phyloP scores from a whole-genome alignment of 2,329 filamentous ascomycete genomes.

The Dactylonectria macrodidyma region DNA sequence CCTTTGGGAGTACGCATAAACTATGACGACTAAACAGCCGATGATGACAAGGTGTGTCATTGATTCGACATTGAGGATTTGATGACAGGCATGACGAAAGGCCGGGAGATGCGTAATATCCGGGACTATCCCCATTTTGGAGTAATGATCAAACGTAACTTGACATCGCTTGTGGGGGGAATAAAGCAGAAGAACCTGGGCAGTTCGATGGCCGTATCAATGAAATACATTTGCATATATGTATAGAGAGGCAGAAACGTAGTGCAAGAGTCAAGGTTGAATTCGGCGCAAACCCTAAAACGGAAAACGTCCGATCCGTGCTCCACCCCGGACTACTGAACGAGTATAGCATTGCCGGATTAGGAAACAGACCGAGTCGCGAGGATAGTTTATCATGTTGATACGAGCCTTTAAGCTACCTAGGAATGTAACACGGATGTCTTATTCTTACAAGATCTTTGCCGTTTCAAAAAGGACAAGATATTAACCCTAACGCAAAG shows the following conservation, averaged over 20 bases:
- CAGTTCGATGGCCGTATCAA: neutral
- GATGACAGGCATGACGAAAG: neutral
- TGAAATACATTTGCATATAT: neutral
- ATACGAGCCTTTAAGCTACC: neutral
- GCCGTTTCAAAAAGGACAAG: neutral
- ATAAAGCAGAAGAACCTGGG: neutral
- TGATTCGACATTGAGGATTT: neutral
- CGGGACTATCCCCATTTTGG: neutral
- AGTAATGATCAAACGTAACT: neutral
- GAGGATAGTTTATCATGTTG: neutral
- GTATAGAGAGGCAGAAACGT: neutral
- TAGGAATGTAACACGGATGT: neutral
- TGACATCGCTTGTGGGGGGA: neutral
- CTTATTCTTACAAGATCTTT: neutral
- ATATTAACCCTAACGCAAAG: neutral
- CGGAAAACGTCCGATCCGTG: neutral
- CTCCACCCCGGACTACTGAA: neutral
- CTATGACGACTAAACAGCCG: neutral
- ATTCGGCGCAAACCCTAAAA: neutral
- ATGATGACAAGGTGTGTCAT: neutral
- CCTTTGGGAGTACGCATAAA: neutral
- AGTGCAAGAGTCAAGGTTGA: neutral
- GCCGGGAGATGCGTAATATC: neutral
- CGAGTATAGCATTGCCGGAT: neutral
- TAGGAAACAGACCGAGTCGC: constrained; percentile 1